Evolutionary conservation across 2,329 filamentous ascomycete species (phyloP), one percentile per base, ranked within the genome.

Genomic region (Colletotrichum tropicicola): DNA sequence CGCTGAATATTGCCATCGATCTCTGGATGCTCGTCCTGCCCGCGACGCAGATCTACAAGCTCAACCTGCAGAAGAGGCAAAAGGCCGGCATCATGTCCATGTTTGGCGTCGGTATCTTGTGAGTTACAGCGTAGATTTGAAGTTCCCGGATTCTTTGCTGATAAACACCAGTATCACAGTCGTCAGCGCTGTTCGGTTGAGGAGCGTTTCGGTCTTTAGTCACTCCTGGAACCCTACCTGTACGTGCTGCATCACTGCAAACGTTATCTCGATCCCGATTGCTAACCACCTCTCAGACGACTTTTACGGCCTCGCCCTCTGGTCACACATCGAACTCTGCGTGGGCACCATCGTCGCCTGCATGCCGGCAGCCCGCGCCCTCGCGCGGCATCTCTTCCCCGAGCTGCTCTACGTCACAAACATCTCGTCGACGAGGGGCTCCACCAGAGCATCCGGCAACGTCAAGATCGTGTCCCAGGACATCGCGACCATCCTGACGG

Each of bases 191-290:
- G 15, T 65, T 23, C 49, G 62, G 5, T 13, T 65, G 15, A 54
- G 19, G 13, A 65, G 62, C 1, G 37, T 65, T 0, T 43, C 57
- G 0, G 35, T 49, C 5, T 61, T 65, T 4, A 65, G 37, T 19
- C 52, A 56, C 17, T 65, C 62, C 3, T 65, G 62, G 62, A 65
- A 65, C 37, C 62, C 62, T 2, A 65, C 62, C 0, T 65, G 62
- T 65, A 45, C 17, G 70, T 62, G 2, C 75, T 35, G 5, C 10
- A 17, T 19, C 6, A 74, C 30, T n/a, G n/a, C n/a, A n/a, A n/a
- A n/a, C n/a, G n/a, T n/a, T n/a, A n/a, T n/a, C n/a, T 0, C 72
- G 71, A 9, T 72, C 83, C n/a, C 25, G 83, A 1, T 65, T 70
- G 23, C 79, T 69, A 79, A 81, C 77, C 37, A 19, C n/a, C 37